phyloP scores from a whole-genome alignment of 495 filamentous ascomycete species.

The Friedmanniomyces simplex region DNA sequence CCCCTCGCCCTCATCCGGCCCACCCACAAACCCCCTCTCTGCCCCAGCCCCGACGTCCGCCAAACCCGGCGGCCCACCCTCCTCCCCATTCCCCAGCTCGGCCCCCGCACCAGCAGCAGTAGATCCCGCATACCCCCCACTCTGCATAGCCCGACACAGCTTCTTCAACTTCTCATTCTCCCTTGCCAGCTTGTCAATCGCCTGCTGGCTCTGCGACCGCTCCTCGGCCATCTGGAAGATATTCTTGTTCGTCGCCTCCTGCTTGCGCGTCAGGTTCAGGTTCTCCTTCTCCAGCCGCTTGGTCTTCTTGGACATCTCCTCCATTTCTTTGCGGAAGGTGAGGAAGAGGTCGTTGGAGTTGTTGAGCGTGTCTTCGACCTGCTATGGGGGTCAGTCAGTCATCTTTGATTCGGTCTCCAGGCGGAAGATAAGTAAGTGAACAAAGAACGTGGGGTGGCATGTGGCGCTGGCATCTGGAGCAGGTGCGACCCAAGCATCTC shows the following conservation, averaged over 20 bases:
- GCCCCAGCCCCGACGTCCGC: conserved; percentile 28
- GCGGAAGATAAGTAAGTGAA: not conserved
- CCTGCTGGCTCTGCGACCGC: conserved; percentile 44
- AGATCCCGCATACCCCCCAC: conserved; percentile 58
- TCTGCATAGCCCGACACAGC: conserved; percentile 89
- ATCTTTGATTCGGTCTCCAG: not conserved
- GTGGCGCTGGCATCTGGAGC: too few species aligned
- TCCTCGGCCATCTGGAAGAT: conserved; percentile 98
- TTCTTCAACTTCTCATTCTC: conserved; percentile 88
- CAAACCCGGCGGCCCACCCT: conserved; percentile 35
- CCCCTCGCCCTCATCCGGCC: conserved; percentile 37
- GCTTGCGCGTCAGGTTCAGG: conserved; percentile 77
- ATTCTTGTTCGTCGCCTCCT: conserved; percentile 85
- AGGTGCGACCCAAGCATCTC: not conserved
- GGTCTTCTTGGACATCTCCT: conserved; percentile 99
- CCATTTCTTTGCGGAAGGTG: conserved; percentile 98
- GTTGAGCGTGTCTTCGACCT: conserved; percentile 98
- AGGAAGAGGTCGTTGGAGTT: conserved; percentile 98
- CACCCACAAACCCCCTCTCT: conserved; percentile 27
- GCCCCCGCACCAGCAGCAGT: conserved; percentile 41
- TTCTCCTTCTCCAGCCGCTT: conserved; percentile 97
- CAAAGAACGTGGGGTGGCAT: too few species aligned
- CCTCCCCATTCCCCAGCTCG: conserved; percentile 30
- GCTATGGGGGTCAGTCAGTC: conserved; percentile 24
- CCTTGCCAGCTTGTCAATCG: conserved; percentile 46